Conservation (phyloP, 306 rosid genomes). For the Quercus robur region DNA sequence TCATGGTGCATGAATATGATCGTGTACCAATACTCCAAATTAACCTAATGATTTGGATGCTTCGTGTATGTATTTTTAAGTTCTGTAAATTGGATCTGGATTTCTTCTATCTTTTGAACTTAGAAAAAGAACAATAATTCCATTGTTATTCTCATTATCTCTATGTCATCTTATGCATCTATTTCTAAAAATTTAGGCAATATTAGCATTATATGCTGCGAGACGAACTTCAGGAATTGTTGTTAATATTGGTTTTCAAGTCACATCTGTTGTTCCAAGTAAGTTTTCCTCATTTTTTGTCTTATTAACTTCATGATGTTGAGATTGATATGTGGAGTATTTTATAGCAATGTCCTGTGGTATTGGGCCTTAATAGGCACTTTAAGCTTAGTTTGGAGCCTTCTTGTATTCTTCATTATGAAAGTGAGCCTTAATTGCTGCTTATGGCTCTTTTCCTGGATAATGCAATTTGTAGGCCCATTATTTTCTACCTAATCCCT, state of each 20-base stretch:
- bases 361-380: not conserved
- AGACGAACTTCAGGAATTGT: conserved; percentile 82
- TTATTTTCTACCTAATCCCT: not conserved
- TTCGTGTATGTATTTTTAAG: not conserved
- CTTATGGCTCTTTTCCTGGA: not conserved
- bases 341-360: not conserved
- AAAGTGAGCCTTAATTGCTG: too few species aligned
- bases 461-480: not conserved
- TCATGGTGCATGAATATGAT: not conserved
- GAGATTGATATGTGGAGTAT: not conserved
- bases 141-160: not conserved
- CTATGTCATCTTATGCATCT: conserved; percentile 11
- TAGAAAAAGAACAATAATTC: not conserved
- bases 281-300: conserved; percentile 30
- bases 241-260: conserved; percentile 92
- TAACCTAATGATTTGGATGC: not conserved
- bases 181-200: conserved; percentile 55
- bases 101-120: not conserved
- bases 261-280: conserved; percentile 90
- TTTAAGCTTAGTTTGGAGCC: not conserved
- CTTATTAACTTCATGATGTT: conserved; percentile 5
- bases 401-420: not conserved
- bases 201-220: conserved; percentile 84
- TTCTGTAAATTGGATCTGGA: not conserved
- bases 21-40: not conserved